Evolutionary conservation across 2,329 filamentous ascomycete species (phyloP), one percentile per base, ranked within the genome.

Genomic region (Xylariaceae sp.): DNA sequence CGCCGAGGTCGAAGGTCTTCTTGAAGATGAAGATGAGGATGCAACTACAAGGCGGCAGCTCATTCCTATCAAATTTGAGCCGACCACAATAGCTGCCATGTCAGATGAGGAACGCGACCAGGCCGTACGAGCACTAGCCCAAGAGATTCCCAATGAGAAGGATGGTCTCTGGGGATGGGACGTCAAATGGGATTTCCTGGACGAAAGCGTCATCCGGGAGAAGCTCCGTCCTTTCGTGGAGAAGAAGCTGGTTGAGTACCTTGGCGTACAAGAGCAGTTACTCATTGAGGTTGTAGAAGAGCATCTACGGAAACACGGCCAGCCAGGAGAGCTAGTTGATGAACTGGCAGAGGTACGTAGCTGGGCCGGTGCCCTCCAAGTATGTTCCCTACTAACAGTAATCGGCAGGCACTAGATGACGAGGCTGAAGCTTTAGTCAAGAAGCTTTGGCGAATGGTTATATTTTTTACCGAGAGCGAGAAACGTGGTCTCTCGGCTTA

Each of bases 371-470:
- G 24, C 13, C 20, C 26, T 6, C 27, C 10, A 7, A 20, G 44
- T 30, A 43, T 21, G 13, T 39, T n/a, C 51, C 15, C 43, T 50
- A 52, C 71, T 75, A 65, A 76, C 59, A 43, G 10, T 15, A 24
- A 55, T 52, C 45, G 56, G 55, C 58, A 93, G 85, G 91, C 91
- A 36, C 79, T 99, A 58, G 94, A 97, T 68, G 94, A 99, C 67
- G 94, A 97, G 69, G 92, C 92, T 9, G 92, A 97, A 72, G 87
- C 90, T 21, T 77, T 99, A 62, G 92, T 97, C 43, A 95, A 91
- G 83, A 97, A 97, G 77, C 82, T 99, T 29, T 99, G 94, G 94
- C 85, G 93, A 44, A 96, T 97, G 91, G 86, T 97, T 53, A 96
- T 97, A 67, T 97, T 97, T 84, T 97, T 93, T 67, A 94, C 91